Percentiles rank a stretch among this genome's conserved stretches.
These are phyloP conservation scores for Nannizziopsis barbatae DNA, from an alignment of 2,329 filamentous ascomycete species.

Conservation along the genomic window DNA sequence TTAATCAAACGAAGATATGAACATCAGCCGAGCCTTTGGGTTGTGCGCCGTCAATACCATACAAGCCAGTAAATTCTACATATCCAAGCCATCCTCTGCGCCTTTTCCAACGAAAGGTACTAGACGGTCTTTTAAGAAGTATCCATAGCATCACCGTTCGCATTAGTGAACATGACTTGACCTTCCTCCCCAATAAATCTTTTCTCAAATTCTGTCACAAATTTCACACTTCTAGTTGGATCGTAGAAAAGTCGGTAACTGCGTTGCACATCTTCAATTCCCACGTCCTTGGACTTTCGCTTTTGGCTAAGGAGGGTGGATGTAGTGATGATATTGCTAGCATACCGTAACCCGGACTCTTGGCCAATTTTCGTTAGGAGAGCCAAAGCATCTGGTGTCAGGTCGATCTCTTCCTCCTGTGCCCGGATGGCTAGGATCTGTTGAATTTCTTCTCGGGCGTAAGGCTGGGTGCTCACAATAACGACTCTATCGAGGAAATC, in stretches of 20 bases:
- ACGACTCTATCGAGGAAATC: conserved; percentile 94
- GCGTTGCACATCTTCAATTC: conserved; percentile 78
- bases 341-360: conserved; percentile 84
- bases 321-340: conserved; percentile 95
- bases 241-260: conserved; percentile 95
- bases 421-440: conserved; percentile 89
- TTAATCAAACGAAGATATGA: background rate
- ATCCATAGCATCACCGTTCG: conserved; percentile 57
- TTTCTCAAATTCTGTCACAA: conserved; percentile 82
- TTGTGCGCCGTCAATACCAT: conserved; percentile 8
- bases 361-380: conserved; percentile 91
- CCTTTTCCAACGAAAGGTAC: conserved; percentile 11
- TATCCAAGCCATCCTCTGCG: conserved; percentile 7
- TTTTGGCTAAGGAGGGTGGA: conserved; percentile 80
- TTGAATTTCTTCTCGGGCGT: conserved; percentile 71
- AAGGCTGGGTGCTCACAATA: conserved; percentile 87
- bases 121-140: conserved; percentile 39
- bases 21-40: background rate
- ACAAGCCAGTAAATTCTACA: conserved; percentile 2
- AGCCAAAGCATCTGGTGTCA: conserved; percentile 79
- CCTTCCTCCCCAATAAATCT: conserved; percentile 83
- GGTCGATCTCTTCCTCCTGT: conserved; percentile 88
- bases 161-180: conserved; percentile 55
- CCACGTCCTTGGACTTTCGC: conserved; percentile 71
- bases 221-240: conserved; percentile 73